Percentiles rank a stretch among this genome's conserved stretches.
Conservation (phyloP, 768 basidiomycete species). For the Lactifluus pinguis region DNA sequence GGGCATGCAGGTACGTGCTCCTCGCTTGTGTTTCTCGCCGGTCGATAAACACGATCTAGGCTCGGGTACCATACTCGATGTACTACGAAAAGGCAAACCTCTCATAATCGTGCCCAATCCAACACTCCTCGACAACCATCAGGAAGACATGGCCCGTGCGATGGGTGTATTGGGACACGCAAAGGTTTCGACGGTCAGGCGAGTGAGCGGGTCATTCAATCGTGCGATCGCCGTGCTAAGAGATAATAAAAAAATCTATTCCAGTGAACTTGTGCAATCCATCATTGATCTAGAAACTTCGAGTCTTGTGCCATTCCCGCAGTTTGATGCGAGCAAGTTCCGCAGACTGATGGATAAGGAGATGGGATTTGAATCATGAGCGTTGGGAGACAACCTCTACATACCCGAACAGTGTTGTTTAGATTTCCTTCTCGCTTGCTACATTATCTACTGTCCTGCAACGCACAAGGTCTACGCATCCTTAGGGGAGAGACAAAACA, state of each 20-base stretch:
- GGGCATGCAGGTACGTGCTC: slow-evolving; percentile 78
- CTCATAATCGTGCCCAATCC: slow-evolving; percentile 87
- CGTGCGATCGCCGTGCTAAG: background rate
- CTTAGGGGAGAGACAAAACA: background rate
- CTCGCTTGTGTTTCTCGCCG: background rate
- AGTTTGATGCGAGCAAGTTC: slow-evolving; percentile 61
- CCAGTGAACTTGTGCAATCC: slow-evolving; percentile 45
- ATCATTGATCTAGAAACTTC: slow-evolving; percentile 42
- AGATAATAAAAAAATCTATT: background rate
- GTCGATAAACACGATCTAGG: slow-evolving; percentile 37
- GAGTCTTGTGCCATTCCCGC: slow-evolving; percentile 49
- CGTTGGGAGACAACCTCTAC: background rate
- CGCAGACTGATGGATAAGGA: slow-evolving; percentile 60
- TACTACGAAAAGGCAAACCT: slow-evolving; percentile 60
- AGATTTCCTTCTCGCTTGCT: background rate
- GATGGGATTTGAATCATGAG: slow-evolving; percentile 51
- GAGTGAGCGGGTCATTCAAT: slow-evolving; percentile 26
- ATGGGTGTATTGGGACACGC: slow-evolving; percentile 53
- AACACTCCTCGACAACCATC: slow-evolving; percentile 86
- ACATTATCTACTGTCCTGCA: background rate
- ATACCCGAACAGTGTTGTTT: background rate
- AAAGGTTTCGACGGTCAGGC: slow-evolving; percentile 48
- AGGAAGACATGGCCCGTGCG: slow-evolving; percentile 74
- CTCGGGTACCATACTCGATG: slow-evolving; percentile 90
- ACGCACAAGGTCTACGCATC: background rate